phyloP scores from a whole-genome alignment of 2,329 filamentous ascomycete genomes.

The Sporothrix dimorphospora region DNA sequence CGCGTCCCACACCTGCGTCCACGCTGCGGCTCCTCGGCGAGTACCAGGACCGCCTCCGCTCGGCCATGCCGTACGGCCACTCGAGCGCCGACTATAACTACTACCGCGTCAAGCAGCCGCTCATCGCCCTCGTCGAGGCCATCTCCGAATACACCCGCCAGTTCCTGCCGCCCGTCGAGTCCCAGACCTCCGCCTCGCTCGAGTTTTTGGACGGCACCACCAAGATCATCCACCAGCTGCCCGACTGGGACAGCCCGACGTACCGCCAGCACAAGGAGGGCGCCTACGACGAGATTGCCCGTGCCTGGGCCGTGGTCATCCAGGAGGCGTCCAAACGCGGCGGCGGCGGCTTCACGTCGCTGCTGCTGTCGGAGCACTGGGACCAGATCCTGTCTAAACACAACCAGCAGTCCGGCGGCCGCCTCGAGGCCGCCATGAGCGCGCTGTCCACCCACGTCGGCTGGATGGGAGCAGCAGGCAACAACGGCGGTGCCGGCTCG shows the following conservation, averaged over 20 bases:
- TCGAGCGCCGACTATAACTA: constrained; percentile 91
- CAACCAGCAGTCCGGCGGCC: constrained; percentile 82
- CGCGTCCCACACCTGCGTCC: constrained; percentile 80
- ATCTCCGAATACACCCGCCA: constrained; percentile 93
- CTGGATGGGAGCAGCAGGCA: constrained; percentile 68
- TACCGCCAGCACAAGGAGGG: constrained; percentile 93
- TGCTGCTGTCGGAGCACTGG: constrained; percentile 88
- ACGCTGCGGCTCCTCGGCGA: constrained; percentile 78
- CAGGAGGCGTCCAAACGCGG: constrained; percentile 88
- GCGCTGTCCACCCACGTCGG: constrained; percentile 75
- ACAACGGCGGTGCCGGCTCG: constrained; percentile 76
- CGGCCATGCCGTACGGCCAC: constrained; percentile 83
- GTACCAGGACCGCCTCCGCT: constrained; percentile 78
- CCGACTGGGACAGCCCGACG: constrained; percentile 85
- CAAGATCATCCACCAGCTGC: constrained; percentile 83
- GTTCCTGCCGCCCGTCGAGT: constrained; percentile 89
- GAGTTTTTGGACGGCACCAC: constrained; percentile 89
- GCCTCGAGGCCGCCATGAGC: constrained; percentile 76
- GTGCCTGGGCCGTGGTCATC: constrained; percentile 90
- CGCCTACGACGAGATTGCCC: constrained; percentile 93
- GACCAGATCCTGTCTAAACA: constrained; percentile 85
- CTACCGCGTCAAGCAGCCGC: constrained; percentile 82
- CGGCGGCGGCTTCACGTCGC: constrained; percentile 73
- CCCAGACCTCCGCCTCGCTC: constrained; percentile 79
- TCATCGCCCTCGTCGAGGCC: constrained; percentile 82